Evolutionary conservation across 345 rosid genomes (phyloP).

Genomic region (Cardamine chenopodiifolia): DNA sequence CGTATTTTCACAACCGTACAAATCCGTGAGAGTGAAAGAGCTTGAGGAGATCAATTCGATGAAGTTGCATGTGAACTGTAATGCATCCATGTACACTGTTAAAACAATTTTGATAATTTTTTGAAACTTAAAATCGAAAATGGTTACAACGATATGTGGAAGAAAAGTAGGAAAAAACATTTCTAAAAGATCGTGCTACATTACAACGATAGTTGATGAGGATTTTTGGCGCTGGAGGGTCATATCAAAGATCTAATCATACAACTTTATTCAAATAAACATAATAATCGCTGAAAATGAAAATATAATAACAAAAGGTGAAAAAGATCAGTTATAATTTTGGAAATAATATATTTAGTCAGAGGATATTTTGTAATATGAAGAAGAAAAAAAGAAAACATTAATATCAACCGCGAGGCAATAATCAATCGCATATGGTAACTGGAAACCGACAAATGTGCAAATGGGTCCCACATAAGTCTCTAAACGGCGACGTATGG

Average conservation of each 20-base stretch:
- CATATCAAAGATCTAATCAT: slow-evolving; percentile 32
- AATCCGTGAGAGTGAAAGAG: neutral
- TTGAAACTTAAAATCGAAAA: neutral
- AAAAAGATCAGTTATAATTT: neutral
- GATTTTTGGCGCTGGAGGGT: slow-evolving; percentile 32
- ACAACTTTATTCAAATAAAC: slow-evolving; percentile 18
- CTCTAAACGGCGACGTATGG: neutral
- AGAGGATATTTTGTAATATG: neutral
- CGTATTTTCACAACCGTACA: neutral
- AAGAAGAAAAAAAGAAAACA: slow-evolving; percentile 14
- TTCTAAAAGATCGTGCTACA: too few species aligned
- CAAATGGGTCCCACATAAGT: slow-evolving; percentile 6
- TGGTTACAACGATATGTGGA: too few species aligned
- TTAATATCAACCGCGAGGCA: slow-evolving; percentile 41
- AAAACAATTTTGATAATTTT: neutral
- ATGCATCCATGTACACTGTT: neutral
- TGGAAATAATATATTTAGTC: slow-evolving; percentile 29
- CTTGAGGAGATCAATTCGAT: neutral
- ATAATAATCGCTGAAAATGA: neutral
- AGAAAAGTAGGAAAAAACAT: too few species aligned
- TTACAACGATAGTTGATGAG: slow-evolving; percentile 22
- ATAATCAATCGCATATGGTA: slow-evolving; percentile 36
- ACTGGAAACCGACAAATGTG: slow-evolving; percentile 37
- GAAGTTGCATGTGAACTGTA: neutral
- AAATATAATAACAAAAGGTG: neutral